These are phyloP conservation scores for Lachancea nothofagi DNA, from an alignment of 805 yeast genomes.

Conservation along the genomic window DNA sequence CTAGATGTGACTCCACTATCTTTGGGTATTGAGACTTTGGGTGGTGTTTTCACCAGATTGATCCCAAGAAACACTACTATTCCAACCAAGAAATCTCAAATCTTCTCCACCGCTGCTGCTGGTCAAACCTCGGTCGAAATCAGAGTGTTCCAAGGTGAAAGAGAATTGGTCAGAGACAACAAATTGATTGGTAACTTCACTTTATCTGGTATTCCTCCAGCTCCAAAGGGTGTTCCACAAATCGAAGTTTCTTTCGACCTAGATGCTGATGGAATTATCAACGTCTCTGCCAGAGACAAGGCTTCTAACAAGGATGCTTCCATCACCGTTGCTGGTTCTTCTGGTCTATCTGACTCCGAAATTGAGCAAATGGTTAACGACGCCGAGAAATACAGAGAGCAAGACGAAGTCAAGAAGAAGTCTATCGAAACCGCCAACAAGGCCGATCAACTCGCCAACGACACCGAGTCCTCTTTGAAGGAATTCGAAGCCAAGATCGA, in stretches of 20 bases:
- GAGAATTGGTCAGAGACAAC: conserved; percentile 97
- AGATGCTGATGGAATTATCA: conserved; percentile 96
- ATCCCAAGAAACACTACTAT: conserved; percentile 90
- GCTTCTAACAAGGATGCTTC: conserved; percentile 91
- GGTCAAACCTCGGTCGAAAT: conserved; percentile 96
- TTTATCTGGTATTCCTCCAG: conserved; percentile 83
- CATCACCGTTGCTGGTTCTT: conserved; percentile 93
- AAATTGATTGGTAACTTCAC: conserved; percentile 97
- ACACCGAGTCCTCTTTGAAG: conserved; percentile 77
- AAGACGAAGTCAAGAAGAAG: conserved; percentile 82
- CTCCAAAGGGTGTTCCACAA: conserved; percentile 81
- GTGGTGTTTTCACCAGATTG: conserved; percentile 92
- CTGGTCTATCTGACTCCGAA: conserved; percentile 86
- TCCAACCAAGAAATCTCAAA: conserved; percentile 94
- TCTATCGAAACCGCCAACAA: conserved; percentile 74
- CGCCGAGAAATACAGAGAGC: conserved; percentile 82
- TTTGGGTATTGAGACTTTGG: conserved; percentile 94
- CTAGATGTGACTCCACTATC: conserved; percentile 86
- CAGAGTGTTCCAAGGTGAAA: conserved; percentile 98
- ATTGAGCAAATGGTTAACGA: conserved; percentile 87
- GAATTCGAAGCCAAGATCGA: conserved; percentile 63
- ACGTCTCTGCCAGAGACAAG: conserved; percentile 91
- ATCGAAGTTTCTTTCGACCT: conserved; percentile 88
- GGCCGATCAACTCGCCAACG: conserved; percentile 75
- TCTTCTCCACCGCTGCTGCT: conserved; percentile 92